Evolutionary conservation across 2,329 filamentous ascomycete genomes (phyloP).

Genomic region (Plenodomus biglobosus): DNA sequence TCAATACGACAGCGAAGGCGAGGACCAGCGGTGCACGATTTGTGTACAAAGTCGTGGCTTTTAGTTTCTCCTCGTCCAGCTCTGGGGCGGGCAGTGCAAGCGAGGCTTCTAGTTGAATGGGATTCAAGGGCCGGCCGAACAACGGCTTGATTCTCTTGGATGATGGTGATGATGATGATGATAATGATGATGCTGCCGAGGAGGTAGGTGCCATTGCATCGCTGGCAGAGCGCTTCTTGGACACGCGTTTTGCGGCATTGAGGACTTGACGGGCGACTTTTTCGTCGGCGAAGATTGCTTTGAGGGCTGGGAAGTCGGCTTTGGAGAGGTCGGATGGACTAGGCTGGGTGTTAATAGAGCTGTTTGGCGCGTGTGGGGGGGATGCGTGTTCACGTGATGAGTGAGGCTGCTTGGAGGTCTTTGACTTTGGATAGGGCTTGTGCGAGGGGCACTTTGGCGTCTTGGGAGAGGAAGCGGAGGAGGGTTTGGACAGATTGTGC

Average conservation of each 20-base stretch:
- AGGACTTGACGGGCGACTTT: slow-evolving; percentile 60
- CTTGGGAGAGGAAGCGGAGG: slow-evolving; percentile 60
- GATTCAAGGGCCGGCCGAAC: slow-evolving; percentile 39
- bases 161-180: slow-evolving; percentile 37
- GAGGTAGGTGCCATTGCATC: slow-evolving; percentile 10
- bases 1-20: slow-evolving; percentile 72
- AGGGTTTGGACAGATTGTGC: slow-evolving; percentile 49
- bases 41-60: slow-evolving; percentile 62
- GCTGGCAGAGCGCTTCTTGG: slow-evolving; percentile 56
- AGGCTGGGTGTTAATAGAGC: slow-evolving; percentile 12
- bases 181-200: slow-evolving; percentile 6
- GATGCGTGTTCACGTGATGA: slow-evolving; percentile 52
- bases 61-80: slow-evolving; percentile 62
- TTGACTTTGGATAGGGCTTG: slow-evolving; percentile 58
- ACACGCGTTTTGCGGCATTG: slow-evolving; percentile 58
- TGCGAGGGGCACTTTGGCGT: slow-evolving; percentile 59
- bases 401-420: slow-evolving; percentile 53
- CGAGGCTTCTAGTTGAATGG: slow-evolving; percentile 64
- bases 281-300: slow-evolving; percentile 52
- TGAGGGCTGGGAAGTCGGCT: slow-evolving; percentile 48
- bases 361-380: slow-evolving; percentile 3
- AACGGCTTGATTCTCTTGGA: slow-evolving; percentile 40
- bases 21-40: slow-evolving; percentile 82
- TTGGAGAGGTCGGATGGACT: slow-evolving; percentile 54
- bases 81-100: slow-evolving; percentile 60